Conservation (phyloP, 2,329 filamentous ascomycete genomes). For the Fusarium proliferatum region DNA sequence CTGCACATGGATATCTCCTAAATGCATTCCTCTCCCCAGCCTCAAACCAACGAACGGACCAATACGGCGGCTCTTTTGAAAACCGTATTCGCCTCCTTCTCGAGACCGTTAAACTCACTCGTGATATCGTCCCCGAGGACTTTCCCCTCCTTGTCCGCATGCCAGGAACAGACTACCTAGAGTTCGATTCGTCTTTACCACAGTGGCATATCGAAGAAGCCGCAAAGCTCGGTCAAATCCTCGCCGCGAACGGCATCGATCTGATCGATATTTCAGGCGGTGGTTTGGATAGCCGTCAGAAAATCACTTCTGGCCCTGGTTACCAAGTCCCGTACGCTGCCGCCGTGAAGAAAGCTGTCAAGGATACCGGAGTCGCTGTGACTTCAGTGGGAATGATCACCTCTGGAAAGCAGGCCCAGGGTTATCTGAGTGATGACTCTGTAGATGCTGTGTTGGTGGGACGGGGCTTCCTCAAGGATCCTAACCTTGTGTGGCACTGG, state of each 20-base stretch:
- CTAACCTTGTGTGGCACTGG: slow-evolving; percentile 63
- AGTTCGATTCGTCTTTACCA: slow-evolving; percentile 64
- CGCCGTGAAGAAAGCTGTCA: slow-evolving; percentile 73
- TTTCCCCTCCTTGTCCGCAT: slow-evolving; percentile 75
- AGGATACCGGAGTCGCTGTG: slow-evolving; percentile 59
- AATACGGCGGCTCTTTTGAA: slow-evolving; percentile 57
- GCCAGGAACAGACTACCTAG: slow-evolving; percentile 77
- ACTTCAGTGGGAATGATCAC: slow-evolving; percentile 59
- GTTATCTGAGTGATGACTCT: slow-evolving; percentile 55
- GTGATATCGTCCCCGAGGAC: slow-evolving; percentile 28
- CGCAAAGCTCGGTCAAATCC: slow-evolving; percentile 67
- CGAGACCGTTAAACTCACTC: slow-evolving; percentile 54
- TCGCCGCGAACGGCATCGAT: slow-evolving; percentile 75
- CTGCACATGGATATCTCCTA: slow-evolving; percentile 64
- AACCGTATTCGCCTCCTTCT: slow-evolving; percentile 60
- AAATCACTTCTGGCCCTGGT: slow-evolving; percentile 67
- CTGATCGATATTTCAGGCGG: slow-evolving; percentile 77
- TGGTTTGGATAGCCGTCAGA: slow-evolving; percentile 69
- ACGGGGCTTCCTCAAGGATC: slow-evolving; percentile 65
- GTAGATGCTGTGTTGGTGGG: slow-evolving; percentile 62
- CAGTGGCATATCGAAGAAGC: slow-evolving; percentile 74
- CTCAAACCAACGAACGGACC: slow-evolving; percentile 63
- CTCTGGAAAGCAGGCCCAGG: slow-evolving; percentile 56
- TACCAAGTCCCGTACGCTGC: slow-evolving; percentile 78
- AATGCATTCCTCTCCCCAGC: slow-evolving; percentile 61